Percentiles rank a stretch among this genome's conserved stretches.
Conservation (phyloP, 257 asterid genomes). For the Nicotiana sylvestris region DNA sequence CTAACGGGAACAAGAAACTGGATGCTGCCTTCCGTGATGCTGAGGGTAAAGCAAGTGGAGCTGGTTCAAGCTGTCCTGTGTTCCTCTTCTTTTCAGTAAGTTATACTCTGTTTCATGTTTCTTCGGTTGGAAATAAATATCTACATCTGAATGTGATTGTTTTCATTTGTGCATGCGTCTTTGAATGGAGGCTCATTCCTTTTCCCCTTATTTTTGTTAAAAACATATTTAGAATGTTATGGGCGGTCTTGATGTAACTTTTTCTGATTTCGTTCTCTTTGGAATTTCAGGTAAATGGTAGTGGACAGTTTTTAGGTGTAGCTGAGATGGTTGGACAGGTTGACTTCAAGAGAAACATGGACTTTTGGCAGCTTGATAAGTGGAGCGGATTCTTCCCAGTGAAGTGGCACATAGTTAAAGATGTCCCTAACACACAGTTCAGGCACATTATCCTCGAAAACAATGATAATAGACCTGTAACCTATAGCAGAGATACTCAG, state of each 20-base stretch:
- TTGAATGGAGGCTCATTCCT: background rate
- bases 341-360: conserved; percentile 72
- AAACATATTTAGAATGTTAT: background rate
- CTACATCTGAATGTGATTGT: background rate
- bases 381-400: conserved; percentile 85
- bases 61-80: conserved; percentile 51
- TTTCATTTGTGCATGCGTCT: background rate
- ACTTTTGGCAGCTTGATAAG: conserved; percentile 88
- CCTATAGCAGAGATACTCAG: conserved; percentile 78
- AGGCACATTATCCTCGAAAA: conserved; percentile 69
- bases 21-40: conserved; percentile 57
- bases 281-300: conserved; percentile 58
- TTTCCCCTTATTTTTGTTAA: background rate
- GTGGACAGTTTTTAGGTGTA: conserved; percentile 88
- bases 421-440: conserved; percentile 53
- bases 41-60: conserved; percentile 40
- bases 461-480: conserved; percentile 65
- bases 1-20: conserved; percentile 66
- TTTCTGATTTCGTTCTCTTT: background rate
- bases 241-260: background rate
- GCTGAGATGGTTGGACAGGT: conserved; percentile 85
- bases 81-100: conserved; percentile 80
- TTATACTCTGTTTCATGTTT: background rate
- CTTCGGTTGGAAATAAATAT: background rate
- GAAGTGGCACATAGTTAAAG: conserved; percentile 89